These are phyloP conservation scores for Fusarium anthophilum DNA, from an alignment of 2,329 filamentous ascomycete species.

Conservation along the genomic window DNA sequence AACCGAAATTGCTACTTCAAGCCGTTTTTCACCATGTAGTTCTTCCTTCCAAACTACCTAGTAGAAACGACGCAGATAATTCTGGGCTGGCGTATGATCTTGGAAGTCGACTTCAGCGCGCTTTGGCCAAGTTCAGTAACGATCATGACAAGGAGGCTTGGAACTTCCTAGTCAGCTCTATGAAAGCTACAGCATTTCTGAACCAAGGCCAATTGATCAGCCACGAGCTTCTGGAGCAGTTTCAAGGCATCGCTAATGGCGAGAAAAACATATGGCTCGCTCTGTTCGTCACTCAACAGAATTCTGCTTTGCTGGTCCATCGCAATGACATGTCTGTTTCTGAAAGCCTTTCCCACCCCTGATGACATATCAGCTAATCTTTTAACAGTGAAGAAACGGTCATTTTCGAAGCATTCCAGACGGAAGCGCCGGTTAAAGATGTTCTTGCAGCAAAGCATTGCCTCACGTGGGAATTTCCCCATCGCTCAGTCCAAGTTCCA, in stretches of 20 bases:
- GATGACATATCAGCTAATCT: slow-evolving; percentile 6
- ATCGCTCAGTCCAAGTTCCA: slow-evolving; percentile 58
- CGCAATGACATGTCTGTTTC: slow-evolving; percentile 19
- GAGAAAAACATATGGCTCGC: slow-evolving; percentile 10
- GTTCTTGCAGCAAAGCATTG: slow-evolving; percentile 62
- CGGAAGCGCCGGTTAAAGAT: slow-evolving; percentile 59
- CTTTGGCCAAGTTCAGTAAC: neutral
- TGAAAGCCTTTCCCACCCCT: fast-evolving
- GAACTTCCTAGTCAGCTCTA: neutral
- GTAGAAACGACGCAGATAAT: slow-evolving; percentile 1
- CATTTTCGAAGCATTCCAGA: slow-evolving; percentile 68
- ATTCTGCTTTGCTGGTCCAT: slow-evolving; percentile 46
- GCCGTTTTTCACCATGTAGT: slow-evolving; percentile 38
- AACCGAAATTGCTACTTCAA: neutral
- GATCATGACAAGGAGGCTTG: neutral
- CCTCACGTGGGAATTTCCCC: slow-evolving; percentile 70
- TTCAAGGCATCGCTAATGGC: neutral
- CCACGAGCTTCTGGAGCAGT: neutral
- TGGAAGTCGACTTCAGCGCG: slow-evolving; percentile 8
- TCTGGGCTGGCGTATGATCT: slow-evolving; percentile 1
- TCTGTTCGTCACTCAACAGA: slow-evolving; percentile 42
- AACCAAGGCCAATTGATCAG: neutral
- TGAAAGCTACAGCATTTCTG: neutral
- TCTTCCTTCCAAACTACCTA: slow-evolving; percentile 34
- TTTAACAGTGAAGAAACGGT: neutral